Base-by-base conservation (phyloP, 179 eudicot species). In the Dionaea muscipula region DNA sequence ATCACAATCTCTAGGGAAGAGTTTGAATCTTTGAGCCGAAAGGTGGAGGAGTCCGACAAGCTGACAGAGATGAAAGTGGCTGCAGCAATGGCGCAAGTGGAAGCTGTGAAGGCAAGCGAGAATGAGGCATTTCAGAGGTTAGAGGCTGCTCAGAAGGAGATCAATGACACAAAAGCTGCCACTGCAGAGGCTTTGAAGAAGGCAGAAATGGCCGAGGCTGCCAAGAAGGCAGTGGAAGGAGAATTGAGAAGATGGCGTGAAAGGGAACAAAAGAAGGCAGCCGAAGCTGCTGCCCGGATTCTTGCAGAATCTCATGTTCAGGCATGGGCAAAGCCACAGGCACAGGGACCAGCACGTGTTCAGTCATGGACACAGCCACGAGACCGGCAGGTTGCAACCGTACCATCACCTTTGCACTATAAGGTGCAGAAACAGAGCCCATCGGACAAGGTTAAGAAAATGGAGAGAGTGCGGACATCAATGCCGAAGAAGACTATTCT, bases 211-310 rank as follows among this genome's bases (percentile, higher is more conserved):
- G 86, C 96, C 0, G 89, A 82, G 66, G 89, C 93, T 0, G 96
- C 95, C n/a, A 88, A 74, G 67, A 77, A 70, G 70, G 88, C 83
- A 0, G 86, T 84, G 37, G 99, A 93, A 56, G 81, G 94, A 43
- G 99, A 93, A 72, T 85, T 93, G 13, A 72, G 81, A 25, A 78
- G 86, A 53, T 82, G 85, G 93, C 69, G 89, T 2, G 93, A 93
- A 53, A 72, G 82, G 22, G 96, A 93, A 65, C 79, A 81, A 25
- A 93, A 93, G 83, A 93, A 88, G 60, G 85, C 83, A 13, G 93
- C 78, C 21, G 96, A 81, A 59, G 58, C 81, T 26, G 95, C 93
- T 2, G 74, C 95, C 36, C 70, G 82, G 54, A 82, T 87, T 44
- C 75, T 82, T 54, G 83, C 75, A 18, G 89, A 84, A 60, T 63